phyloP scores from a whole-genome alignment of 163 green algal species.

The Coccomyxa subellipsoidea region DNA sequence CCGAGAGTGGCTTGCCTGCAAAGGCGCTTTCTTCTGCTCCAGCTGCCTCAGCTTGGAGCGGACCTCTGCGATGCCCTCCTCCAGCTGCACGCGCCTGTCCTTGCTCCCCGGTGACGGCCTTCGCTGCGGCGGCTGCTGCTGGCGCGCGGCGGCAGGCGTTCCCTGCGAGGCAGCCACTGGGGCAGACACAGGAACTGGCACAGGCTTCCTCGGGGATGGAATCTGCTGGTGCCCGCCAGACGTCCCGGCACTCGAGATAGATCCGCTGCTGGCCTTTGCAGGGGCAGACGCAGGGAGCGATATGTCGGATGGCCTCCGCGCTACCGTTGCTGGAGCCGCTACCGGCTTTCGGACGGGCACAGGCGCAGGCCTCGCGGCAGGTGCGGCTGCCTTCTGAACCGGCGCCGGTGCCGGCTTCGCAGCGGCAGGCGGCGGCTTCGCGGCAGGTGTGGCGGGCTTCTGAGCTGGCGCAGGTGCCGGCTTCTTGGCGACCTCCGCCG shows the following conservation, averaged over 20 bases:
- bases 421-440: not conserved
- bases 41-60: not conserved
- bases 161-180: not conserved
- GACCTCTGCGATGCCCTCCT: not conserved
- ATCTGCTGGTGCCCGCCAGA: too few relatives aligned
- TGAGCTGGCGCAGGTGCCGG: not conserved
- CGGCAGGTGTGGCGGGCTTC: not conserved
- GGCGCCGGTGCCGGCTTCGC: not conserved
- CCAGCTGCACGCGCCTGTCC: not conserved
- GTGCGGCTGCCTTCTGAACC: too few relatives aligned
- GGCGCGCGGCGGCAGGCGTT: not conserved
- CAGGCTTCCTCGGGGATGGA: not conserved
- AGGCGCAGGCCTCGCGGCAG: not conserved
- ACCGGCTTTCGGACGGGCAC: not conserved
- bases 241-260: too few relatives aligned
- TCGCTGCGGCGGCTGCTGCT: not conserved
- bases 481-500: not conserved
- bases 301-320: not conserved
- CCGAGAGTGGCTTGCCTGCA: not conserved
- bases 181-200: not conserved
- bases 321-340: not conserved
- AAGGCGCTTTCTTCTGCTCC: not conserved
- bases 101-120: not conserved
- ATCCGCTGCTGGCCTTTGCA: not conserved
- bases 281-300: not conserved